Evolutionary conservation across 169 alveolate genomes (phyloP).

Genomic region (Plasmodium coatneyi): DNA sequence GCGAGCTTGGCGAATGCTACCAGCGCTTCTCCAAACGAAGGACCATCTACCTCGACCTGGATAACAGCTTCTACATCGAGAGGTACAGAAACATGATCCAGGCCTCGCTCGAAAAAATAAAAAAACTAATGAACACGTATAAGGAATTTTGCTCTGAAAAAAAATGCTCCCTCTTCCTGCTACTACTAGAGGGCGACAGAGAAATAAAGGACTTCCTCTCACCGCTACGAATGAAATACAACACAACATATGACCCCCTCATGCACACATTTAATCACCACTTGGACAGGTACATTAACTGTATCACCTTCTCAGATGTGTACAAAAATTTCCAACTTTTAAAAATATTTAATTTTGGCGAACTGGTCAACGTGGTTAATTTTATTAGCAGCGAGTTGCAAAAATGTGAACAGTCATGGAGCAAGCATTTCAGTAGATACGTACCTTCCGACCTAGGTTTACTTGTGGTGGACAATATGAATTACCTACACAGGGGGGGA

Average conservation of each 20-base stretch:
- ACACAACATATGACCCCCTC: background rate
- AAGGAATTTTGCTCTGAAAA: constrained; percentile 24
- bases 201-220: background rate
- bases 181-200: constrained; percentile 14
- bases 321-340: constrained; percentile 39
- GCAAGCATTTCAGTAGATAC: constrained; percentile 34
- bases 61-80: constrained; percentile 67
- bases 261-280: constrained; percentile 33
- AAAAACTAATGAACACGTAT: constrained; percentile 46
- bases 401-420: background rate
- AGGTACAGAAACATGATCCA: constrained; percentile 70
- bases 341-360: constrained; percentile 58
- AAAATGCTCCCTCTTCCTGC: constrained; percentile 17
- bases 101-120: constrained; percentile 36
- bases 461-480: constrained; percentile 50
- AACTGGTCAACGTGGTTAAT: constrained; percentile 27
- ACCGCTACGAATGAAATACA: background rate
- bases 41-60: constrained; percentile 56
- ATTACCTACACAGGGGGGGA: constrained; percentile 16
- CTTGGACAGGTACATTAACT: constrained; percentile 21
- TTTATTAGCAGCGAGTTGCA: constrained; percentile 27
- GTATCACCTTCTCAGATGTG: constrained; percentile 55
- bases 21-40: constrained; percentile 26
- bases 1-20: background rate
- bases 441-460: constrained; percentile 37